Percentiles rank a stretch among this genome's conserved stretches.
Evolutionary conservation across 768 basidiomycete genomes (phyloP).

Genomic region (Lentinula boryana): DNA sequence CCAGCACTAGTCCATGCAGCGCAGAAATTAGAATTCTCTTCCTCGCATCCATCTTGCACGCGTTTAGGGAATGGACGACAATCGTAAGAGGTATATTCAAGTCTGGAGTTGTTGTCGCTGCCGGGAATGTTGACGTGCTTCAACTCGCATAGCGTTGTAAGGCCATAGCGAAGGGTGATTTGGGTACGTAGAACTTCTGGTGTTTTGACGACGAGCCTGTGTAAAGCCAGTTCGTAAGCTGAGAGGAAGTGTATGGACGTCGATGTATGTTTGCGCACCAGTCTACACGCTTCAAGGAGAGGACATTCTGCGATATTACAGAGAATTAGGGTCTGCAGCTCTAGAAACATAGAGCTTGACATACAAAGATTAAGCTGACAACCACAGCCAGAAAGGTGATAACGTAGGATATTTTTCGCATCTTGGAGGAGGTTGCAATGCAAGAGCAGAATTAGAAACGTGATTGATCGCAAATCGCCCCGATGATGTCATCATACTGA

Average conservation of each 20-base stretch:
- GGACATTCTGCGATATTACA: constrained; percentile 41
- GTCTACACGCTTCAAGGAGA: constrained; percentile 52
- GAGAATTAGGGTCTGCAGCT: not conserved
- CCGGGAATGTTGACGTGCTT: constrained; percentile 22
- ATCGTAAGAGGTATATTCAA: constrained; percentile 24
- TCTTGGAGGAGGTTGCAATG: not conserved
- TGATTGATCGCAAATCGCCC: too few species aligned
- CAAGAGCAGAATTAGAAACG: not conserved
- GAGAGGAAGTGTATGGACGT: not conserved
- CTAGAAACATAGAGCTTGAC: constrained; percentile 15
- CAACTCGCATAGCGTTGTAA: constrained; percentile 52
- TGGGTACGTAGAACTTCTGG: constrained; percentile 41
- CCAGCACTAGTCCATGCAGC: constrained; percentile 65
- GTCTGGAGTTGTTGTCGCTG: not conserved
- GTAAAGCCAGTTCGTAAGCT: not conserved
- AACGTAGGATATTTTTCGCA: constrained; percentile 56
- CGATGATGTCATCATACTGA: too few species aligned
- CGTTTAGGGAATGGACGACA: constrained; percentile 64
- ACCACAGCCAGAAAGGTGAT: constrained; percentile 54
- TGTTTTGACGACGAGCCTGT: constrained; percentile 38
- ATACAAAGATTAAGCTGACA: constrained; percentile 44
- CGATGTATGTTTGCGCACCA: constrained; percentile 40
- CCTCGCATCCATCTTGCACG: constrained; percentile 38
- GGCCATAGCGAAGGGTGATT: constrained; percentile 52
- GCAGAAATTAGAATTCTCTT: constrained; percentile 56